phyloP scores from a whole-genome alignment of 768 basidiomycete species.

The Phlebiopsis flavidoalba region DNA sequence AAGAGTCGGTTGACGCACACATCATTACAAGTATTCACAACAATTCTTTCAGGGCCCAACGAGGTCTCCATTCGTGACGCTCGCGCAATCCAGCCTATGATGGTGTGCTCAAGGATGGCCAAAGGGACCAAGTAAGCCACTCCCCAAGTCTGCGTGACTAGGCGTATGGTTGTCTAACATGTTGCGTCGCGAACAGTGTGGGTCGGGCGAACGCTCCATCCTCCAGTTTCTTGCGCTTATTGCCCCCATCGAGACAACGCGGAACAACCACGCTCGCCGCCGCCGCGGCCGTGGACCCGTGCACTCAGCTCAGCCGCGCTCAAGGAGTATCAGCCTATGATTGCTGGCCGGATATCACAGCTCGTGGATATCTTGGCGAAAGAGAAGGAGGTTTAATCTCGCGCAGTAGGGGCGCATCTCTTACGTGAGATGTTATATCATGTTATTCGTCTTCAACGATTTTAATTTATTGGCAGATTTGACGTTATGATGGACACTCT shows the following conservation, averaged over 20 bases:
- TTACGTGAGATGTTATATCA: constrained; percentile 25
- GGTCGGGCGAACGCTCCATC: background rate
- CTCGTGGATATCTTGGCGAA: constrained; percentile 3
- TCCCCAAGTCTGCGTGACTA: background rate
- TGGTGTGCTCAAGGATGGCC: constrained; percentile 14
- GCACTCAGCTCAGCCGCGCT: constrained; percentile 36
- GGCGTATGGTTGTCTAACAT: background rate
- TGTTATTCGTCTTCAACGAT: background rate
- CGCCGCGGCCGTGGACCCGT: constrained; percentile 38
- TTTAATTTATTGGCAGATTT: constrained; percentile 1
- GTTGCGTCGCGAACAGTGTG: background rate
- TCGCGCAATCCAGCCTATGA: constrained; percentile 6
- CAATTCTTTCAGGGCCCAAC: constrained; percentile 15
- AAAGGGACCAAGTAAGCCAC: constrained; percentile 12
- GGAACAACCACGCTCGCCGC: constrained; percentile 31
- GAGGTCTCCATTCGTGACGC: constrained; percentile 13
- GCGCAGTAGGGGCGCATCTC: constrained; percentile 30
- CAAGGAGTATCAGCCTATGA: constrained; percentile 38
- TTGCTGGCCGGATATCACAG: constrained; percentile 25
- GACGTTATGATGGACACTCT: constrained; percentile 42
- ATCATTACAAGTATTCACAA: too few relatives aligned
- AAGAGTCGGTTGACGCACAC: background rate
- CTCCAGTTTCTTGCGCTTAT: background rate
- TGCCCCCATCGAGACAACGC: constrained; percentile 16
- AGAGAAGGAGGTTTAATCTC: constrained; percentile 24